Base-by-base conservation (phyloP, 192 early-diverging fungal species). In the Backusella mclennaniae region DNA sequence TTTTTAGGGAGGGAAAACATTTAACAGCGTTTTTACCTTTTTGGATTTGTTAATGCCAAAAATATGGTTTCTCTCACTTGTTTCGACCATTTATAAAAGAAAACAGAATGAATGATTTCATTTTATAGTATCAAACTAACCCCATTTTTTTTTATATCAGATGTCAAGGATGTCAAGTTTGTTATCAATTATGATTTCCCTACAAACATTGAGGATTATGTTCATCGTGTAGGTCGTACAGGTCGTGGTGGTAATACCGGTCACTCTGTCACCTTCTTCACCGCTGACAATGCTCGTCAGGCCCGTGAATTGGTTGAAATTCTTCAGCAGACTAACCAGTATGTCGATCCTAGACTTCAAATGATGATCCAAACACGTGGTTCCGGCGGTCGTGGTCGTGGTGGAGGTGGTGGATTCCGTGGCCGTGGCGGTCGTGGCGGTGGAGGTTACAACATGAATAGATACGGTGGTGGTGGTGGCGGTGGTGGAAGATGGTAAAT, bases 121-220 rank as follows among this genome's bases (percentile, higher is more conserved):
- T 53, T 26, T 56, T 56, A 56, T 56, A 31, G 14, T 56, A n/a
- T 56, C 6, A 59, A 11, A 42, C 41, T 69, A 23, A 35, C 52
- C 59, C 46, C 74, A 69, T 52, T 78, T 79, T 81, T 46, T 19
- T 46, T 6, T 46, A 39, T 46, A 56, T 56, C 53, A 92, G 94
- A 95, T 84, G 90, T 95, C 85, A 96, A 96, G 81, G 94, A 97
- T 83, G 96, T 99, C 82, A 97, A 97, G 81, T 95, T 93, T 83
- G 97, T 99, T 17, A 95, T 99, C 86, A 99, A 99, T 84, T 94
- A 94, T 76, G 96, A 96, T 73, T 96, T 96, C 89, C 97, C 97
- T 29, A 90, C 90, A 76, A 97, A 93, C 76, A 89, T 95, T 73
- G 93, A 95, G 82, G 96, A 96, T 82, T 95, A 94, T 80, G 92